Evolutionary conservation across 371 early-diverging fungal species (phyloP), one percentile per base, ranked within the genome.

Genomic region (Saksenaea oblongispora): DNA sequence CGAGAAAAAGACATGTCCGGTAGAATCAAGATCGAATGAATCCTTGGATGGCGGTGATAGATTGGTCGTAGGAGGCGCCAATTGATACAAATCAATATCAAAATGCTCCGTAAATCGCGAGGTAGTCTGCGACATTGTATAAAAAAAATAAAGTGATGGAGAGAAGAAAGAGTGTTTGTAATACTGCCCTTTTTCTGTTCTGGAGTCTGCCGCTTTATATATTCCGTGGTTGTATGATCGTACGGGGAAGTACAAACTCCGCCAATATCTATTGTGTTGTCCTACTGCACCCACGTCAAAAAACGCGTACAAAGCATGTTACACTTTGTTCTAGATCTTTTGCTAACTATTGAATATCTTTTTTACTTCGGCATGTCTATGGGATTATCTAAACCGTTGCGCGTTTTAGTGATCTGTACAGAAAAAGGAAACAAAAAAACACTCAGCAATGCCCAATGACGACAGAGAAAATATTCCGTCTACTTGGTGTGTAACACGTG

Each of bases 271-370:
- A 39, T n/a, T 11, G 39, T 11, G 5, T 39, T 39, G 51, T 47
- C 51, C 51, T 22, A 47, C 51, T 47, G 51, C 22, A 47, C 51
- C 51, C 51, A 47, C 51, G 51, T 47, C 51, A 47, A 47, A 47
- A 47, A 22, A 47, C 10, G 51, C 22, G 51, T 47, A 47, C 51
- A 47, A 22, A 47, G 18, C 18, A 18, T 17, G 51, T 47, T 47
- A 47, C 51, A 47, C 51, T 47, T 22, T 22, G 51, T 47, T 47
- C 51, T 47, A 22, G 51, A 47, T 31, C 31, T 7, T 31, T 31
- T 31, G 7, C 7, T 7, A 31, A 7, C 7, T 4, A 2, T 31
- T 4, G 31, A 31, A 31, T 31, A 31, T 31, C 31, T 31, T 31
- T 31, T 31, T 31, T 2, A 31, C 31, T 31, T 31, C 31, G 31